phyloP scores from a whole-genome alignment of 495 filamentous ascomycete genomes.

The Aspergillus ellipticus region DNA sequence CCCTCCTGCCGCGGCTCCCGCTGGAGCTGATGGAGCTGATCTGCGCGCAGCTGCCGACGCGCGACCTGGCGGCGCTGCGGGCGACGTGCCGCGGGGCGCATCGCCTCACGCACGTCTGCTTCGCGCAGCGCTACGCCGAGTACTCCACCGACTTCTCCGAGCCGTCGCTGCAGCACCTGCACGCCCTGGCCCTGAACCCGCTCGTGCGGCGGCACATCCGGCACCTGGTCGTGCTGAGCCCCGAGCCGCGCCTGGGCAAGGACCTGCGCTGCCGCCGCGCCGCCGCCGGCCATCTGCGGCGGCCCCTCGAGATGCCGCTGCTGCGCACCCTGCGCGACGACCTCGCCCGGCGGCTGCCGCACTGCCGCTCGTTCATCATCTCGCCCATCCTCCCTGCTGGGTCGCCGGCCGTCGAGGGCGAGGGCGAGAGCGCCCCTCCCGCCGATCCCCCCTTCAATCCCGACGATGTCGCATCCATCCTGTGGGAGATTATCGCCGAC shows the following conservation, averaged over 20 bases:
- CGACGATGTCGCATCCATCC: constrained; percentile 7
- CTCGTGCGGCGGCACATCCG: constrained; percentile 7
- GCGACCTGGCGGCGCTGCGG: constrained; percentile 7
- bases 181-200: constrained; percentile 6
- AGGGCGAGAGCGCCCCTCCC: not conserved
- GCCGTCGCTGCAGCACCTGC: constrained; percentile 1
- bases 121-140: constrained; percentile 10
- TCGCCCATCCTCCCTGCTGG: too few relatives aligned
- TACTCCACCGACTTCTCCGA: constrained; percentile 8
- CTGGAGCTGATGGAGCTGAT: constrained; percentile 9
- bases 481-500: constrained; percentile 6
- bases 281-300: constrained; percentile 5
- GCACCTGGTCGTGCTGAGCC: constrained; percentile 6
- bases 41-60: constrained; percentile 7
- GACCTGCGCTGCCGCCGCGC: constrained; percentile 7
- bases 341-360: not conserved
- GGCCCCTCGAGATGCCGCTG: constrained; percentile 1
- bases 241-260: constrained; percentile 9
- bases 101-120: constrained; percentile 1
- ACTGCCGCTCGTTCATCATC: constrained; percentile 11
- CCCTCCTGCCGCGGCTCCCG: not conserved
- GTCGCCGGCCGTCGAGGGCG: not conserved
- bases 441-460: constrained; percentile 3
- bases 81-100: constrained; percentile 6
- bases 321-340: constrained; percentile 5